Percentiles rank a stretch among this genome's conserved stretches.
Evolutionary conservation across 192 early-diverging fungal genomes (phyloP).

Genomic region (Rhizophagus clarus): DNA sequence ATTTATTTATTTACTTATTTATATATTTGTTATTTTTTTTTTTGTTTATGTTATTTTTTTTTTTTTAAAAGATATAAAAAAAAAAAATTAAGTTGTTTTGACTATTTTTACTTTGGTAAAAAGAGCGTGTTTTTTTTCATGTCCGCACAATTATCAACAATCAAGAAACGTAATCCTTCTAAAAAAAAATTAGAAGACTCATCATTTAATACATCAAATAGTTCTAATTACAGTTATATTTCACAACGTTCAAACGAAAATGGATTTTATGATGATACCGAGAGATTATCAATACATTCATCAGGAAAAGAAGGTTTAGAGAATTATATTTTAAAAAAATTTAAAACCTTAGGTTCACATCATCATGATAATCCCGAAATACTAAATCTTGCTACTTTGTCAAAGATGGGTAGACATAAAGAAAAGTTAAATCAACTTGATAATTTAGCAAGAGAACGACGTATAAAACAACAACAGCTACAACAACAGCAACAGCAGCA

Average conservation of each 20-base stretch:
- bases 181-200: background rate
- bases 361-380: background rate
- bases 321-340: background rate
- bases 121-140: background rate
- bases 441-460: background rate
- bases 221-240: background rate
- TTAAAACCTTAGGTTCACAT: background rate
- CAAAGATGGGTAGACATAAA: background rate
- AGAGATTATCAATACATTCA: background rate
- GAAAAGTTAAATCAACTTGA: background rate
- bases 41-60: too few relatives aligned
- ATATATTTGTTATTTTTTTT: too few relatives aligned
- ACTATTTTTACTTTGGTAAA: too few relatives aligned
- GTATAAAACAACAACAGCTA: background rate
- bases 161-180: background rate
- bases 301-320: background rate
- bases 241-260: background rate
- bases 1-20: too few relatives aligned
- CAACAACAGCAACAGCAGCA: too few relatives aligned
- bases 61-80: too few relatives aligned
- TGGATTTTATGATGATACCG: background rate
- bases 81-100: too few relatives aligned
- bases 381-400: background rate
- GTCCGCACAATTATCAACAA: background rate
- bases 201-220: background rate